Evolutionary conservation across 73 alveolate species (phyloP).

Genomic region (Paramecium tetraurelia): DNA sequence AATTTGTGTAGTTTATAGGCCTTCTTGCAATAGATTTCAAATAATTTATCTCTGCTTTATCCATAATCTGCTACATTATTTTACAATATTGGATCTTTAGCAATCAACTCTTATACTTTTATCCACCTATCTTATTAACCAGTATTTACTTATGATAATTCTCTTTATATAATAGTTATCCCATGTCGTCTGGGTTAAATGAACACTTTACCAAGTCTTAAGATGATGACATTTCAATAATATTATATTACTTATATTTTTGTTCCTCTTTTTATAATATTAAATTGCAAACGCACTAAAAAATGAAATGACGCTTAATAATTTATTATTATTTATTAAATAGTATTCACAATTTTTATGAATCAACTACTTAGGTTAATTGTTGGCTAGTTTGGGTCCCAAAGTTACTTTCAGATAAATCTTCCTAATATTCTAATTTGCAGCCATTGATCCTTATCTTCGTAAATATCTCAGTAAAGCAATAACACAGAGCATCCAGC

Average conservation of each 20-base stretch:
- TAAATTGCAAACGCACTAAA: slow-evolving; percentile 26
- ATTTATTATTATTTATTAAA: background rate
- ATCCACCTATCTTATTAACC: slow-evolving; percentile 24
- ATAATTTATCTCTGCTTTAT: slow-evolving; percentile 39
- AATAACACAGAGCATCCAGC: slow-evolving; percentile 24
- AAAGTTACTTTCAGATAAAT: background rate
- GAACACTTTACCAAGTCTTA: background rate
- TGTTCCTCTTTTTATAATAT: background rate
- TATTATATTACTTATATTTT: background rate
- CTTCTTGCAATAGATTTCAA: slow-evolving; percentile 37
- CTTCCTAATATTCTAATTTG: background rate
- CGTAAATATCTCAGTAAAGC: background rate
- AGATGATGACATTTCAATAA: background rate
- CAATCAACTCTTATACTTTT: slow-evolving; percentile 42
- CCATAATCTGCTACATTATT: slow-evolving; percentile 48
- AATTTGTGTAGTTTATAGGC: slow-evolving; percentile 1
- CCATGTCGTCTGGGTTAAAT: background rate
- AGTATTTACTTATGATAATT: background rate
- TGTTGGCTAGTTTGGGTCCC: background rate
- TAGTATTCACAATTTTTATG: background rate
- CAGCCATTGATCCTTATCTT: background rate
- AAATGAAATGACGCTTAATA: background rate
- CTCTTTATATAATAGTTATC: background rate
- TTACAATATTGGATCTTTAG: slow-evolving; percentile 53
- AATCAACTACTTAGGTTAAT: background rate